Evolutionary conservation across 1,139 yeast genomes (phyloP).

Genomic region (Taiozyma sp.): DNA sequence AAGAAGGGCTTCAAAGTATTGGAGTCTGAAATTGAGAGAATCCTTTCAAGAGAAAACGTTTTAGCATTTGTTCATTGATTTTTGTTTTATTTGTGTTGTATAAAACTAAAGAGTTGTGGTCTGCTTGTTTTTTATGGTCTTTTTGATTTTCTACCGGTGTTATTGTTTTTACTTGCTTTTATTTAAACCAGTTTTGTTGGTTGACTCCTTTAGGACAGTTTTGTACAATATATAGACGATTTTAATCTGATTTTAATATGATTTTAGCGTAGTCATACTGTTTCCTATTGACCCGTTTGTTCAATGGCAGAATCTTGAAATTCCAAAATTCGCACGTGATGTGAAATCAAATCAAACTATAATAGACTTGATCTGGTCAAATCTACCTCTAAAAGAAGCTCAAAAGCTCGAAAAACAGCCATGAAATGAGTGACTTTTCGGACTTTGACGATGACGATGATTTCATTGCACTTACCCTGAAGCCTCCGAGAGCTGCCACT

Average conservation of each 20-base stretch:
- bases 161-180: background rate
- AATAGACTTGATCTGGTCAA: no score
- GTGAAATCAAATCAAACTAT: no score
- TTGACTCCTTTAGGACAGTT: background rate
- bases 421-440: conserved; percentile 9
- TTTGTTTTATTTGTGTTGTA: background rate
- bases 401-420: background rate
- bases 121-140: background rate
- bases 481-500: conserved; percentile 8
- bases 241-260: background rate
- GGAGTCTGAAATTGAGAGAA: conserved; percentile 42
- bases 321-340: background rate
- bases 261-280: background rate
- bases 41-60: conserved; percentile 37
- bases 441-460: conserved; percentile 20
- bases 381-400: background rate
- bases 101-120: background rate
- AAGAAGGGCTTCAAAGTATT: conserved; percentile 56
- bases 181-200: background rate
- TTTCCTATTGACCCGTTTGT: background rate
- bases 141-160: background rate
- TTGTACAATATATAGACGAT: background rate
- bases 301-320: background rate
- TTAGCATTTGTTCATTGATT: conserved; percentile 19
- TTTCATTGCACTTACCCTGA: conserved; percentile 19